Evolutionary conservation across 257 asterid species (phyloP), one percentile per base, ranked within the genome.

Genomic region (Cordia subcordata): DNA sequence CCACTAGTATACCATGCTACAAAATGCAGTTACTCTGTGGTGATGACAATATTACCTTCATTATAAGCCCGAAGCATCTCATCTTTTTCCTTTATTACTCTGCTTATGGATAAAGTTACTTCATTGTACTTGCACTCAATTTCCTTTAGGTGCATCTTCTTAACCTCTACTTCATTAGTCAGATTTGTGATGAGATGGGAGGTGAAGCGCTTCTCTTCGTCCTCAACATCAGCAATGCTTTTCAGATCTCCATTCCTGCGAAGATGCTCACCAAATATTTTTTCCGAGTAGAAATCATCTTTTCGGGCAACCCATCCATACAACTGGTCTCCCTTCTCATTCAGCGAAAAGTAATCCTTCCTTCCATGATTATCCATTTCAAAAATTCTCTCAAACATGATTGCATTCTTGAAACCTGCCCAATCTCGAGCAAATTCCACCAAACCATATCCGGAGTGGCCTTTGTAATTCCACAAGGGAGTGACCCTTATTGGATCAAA

Each of bases 341-440:
- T 38, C 16, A 15, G 61, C 11, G 55, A 52, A 46, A 0, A 0
- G 40, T 72, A 80, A 58, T 80, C 84, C 72, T 72, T 80, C 82
- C 73, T 82, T 51, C 86, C 90, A 46, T 39, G 79, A 57, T 53
- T 61, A 54, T 53, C 68, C 45, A 64, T 68, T 64, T 82, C 86
- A 32, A 72, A 77, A n/a, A 62, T 75, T 78, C 74, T 82, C 79
- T 82, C 86, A 72, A 82, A 77, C 84, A 64, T 75, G 46, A 82
- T 50, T 1, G 81, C 86, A 8, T 54, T 64, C 33, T 77, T 62
- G 66, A 82, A 82, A 20, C 90, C 90, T 57, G 77, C 66, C 86
- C 90, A 82, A 46, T 75, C 77, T 56, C 53, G 72, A 75, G 79
- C 70, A 35, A 82, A 82, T 22, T 79, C 90, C 72, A 80, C 86